These are phyloP conservation scores for Teunomyces pallodes DNA, from an alignment of 805 yeast species.

Conservation along the genomic window DNA sequence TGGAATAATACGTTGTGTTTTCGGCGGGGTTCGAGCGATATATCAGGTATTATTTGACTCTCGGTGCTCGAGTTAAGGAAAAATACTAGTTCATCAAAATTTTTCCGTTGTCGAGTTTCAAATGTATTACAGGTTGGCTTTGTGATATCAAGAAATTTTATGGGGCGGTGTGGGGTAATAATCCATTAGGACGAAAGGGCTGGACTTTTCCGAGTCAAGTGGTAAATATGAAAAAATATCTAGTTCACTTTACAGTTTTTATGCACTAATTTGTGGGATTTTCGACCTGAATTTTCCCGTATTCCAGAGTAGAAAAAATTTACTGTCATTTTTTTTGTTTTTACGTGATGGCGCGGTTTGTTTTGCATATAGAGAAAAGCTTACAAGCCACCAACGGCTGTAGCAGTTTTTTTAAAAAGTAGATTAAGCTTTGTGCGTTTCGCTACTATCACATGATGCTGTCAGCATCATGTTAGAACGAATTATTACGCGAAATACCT, in stretches of 20 bases:
- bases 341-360: background rate
- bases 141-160: background rate
- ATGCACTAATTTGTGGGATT: slow-evolving; percentile 3
- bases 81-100: background rate
- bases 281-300: background rate
- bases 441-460: too few species aligned
- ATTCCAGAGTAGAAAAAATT: background rate
- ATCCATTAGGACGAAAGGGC: background rate
- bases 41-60: background rate
- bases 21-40: background rate
- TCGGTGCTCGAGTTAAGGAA: background rate
- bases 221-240: background rate
- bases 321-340: background rate
- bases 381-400: background rate
- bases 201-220: background rate
- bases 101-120: background rate
- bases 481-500: too few species aligned
- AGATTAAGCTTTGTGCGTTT: too few species aligned
- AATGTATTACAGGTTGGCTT: background rate
- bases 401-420: background rate
- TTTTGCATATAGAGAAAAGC: too few species aligned
- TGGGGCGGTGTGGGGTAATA: background rate
- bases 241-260: background rate
- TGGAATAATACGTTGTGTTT: background rate
- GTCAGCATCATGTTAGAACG: too few species aligned